phyloP scores from a whole-genome alignment of 768 basidiomycete genomes.

The Phylloporus scabripes region DNA sequence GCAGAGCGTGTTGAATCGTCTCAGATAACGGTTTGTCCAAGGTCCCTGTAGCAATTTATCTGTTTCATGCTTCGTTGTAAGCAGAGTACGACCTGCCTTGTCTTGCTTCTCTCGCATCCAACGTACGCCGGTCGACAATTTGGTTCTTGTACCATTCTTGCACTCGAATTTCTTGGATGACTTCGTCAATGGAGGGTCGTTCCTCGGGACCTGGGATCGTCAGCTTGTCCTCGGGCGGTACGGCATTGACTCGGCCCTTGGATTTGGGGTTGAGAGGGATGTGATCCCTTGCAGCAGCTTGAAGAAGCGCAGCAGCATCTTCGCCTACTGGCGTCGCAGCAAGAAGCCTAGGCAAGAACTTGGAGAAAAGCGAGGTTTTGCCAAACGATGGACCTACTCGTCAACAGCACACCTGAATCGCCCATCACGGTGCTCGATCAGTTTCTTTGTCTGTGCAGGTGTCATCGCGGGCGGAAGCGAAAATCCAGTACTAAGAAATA shows the following conservation, averaged over 20 bases:
- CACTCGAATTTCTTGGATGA: constrained; percentile 53
- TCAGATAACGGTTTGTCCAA: constrained; percentile 56
- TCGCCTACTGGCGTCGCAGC: constrained; percentile 44
- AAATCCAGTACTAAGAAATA: constrained; percentile 13
- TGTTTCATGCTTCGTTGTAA: not conserved
- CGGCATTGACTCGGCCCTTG: not conserved
- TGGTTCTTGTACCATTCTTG: constrained; percentile 68
- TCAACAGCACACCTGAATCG: constrained; percentile 60
- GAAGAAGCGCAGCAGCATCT: constrained; percentile 59
- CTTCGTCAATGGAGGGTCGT: constrained; percentile 51
- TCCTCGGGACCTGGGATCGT: constrained; percentile 39
- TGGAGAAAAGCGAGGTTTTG: not conserved
- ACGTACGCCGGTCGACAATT: constrained; percentile 52
- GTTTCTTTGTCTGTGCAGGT: constrained; percentile 55
- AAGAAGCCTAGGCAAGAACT: constrained; percentile 44
- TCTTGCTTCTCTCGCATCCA: constrained; percentile 47
- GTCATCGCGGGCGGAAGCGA: constrained; percentile 37
- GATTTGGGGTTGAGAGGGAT: constrained; percentile 59
- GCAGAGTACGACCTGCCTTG: constrained; percentile 36
- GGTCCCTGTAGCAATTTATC: constrained; percentile 30
- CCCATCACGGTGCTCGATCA: constrained; percentile 66
- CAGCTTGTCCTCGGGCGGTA: constrained; percentile 5
- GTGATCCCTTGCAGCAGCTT: constrained; percentile 62
- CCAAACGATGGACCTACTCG: constrained; percentile 43
- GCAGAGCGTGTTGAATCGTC: constrained; percentile 50